phyloP scores from a whole-genome alignment of 768 basidiomycete genomes.

The Kwoniella dejecticola region DNA sequence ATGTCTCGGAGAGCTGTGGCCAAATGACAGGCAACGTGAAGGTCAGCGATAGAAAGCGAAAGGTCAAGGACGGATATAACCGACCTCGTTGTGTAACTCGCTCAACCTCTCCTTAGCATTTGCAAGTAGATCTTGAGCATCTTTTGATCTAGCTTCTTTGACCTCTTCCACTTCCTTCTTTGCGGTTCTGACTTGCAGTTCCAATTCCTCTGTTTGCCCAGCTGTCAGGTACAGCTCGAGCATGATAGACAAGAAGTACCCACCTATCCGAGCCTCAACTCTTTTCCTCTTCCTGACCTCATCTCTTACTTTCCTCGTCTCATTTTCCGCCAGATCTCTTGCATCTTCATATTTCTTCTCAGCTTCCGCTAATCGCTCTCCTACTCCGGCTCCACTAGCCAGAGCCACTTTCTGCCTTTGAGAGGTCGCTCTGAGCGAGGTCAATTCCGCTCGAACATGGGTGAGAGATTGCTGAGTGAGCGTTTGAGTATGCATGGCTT shows the following conservation, averaged over 20 bases:
- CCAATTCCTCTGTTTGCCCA: conserved; percentile 40
- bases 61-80: too few relatives aligned
- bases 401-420: conserved; percentile 41
- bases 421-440: conserved; percentile 37
- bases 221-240: neutral
- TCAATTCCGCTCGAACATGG: conserved; percentile 51
- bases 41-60: too few relatives aligned
- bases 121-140: conserved; percentile 45
- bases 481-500: conserved; percentile 51
- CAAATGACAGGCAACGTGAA: too few relatives aligned
- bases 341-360: conserved; percentile 47
- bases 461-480: conserved; percentile 54
- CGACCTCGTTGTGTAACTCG: conserved; percentile 11
- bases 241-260: conserved; percentile 14
- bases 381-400: conserved; percentile 39
- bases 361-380: conserved; percentile 41
- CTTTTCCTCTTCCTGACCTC: conserved; percentile 38
- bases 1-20: conserved; percentile 46
- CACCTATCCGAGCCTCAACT: conserved; percentile 46
- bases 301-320: conserved; percentile 41
- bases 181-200: conserved; percentile 35
- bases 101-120: conserved; percentile 49
- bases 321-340: conserved; percentile 36
- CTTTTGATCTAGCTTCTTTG: conserved; percentile 44
- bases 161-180: conserved; percentile 43